Evolutionary conservation across 257 asterid genomes (phyloP).

Genomic region (Primulina eburnea): DNA sequence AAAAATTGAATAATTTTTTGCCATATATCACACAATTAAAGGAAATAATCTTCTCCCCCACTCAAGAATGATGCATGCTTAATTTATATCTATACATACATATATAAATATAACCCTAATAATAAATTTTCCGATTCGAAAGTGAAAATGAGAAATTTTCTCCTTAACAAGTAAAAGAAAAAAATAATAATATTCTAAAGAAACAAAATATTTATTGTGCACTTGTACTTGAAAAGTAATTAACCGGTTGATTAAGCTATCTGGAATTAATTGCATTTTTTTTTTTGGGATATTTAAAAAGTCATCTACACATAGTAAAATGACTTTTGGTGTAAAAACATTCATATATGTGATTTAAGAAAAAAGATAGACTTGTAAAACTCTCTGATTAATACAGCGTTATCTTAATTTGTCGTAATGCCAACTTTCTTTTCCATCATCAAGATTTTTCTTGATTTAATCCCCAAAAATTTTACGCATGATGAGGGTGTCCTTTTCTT

Average conservation of each 20-base stretch:
- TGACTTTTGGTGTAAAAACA: constrained; percentile 29
- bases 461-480: neutral
- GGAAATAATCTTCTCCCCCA: no score
- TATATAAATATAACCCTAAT: no score
- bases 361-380: constrained; percentile 17
- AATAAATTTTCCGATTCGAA: no score
- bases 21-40: no score
- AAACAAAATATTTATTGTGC: neutral
- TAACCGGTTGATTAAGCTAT: constrained; percentile 16
- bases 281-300: constrained; percentile 28
- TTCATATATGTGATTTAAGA: neutral
- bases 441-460: constrained; percentile 23
- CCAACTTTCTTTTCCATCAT: constrained; percentile 29
- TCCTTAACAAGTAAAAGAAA: neutral
- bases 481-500: constrained; percentile 39
- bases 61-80: neutral
- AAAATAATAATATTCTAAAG: no score
- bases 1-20: no score
- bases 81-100: no score
- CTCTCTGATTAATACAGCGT: neutral
- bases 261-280: constrained; percentile 26
- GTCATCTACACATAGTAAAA: constrained; percentile 24
- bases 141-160: no score
- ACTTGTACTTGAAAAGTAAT: constrained; percentile 28
- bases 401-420: constrained; percentile 26